Conservation (phyloP, 1,284 basidiomycete genomes). For the Cryptococcus hybrid region DNA sequence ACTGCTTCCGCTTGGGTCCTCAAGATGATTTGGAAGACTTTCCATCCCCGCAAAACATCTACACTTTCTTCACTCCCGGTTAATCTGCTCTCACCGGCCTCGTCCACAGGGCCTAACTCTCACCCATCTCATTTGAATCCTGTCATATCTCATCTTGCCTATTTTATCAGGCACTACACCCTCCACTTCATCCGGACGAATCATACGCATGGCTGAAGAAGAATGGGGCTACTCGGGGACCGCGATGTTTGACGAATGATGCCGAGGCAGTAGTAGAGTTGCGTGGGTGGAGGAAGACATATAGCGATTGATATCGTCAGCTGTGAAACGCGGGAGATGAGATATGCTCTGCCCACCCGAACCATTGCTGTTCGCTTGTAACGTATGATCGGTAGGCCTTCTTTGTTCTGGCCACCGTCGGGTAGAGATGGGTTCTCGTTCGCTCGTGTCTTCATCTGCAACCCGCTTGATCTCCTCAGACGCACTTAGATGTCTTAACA, state of each 20-base stretch:
- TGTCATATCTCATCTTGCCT: constrained; percentile 84
- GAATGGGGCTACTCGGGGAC: constrained; percentile 52
- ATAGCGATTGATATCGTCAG: constrained; percentile 75
- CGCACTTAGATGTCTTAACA: constrained; percentile 41
- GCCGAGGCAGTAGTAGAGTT: constrained; percentile 72
- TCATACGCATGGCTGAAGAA: constrained; percentile 51
- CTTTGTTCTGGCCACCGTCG: constrained; percentile 13
- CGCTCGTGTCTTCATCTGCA: constrained; percentile 15
- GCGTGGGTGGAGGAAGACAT: constrained; percentile 62
- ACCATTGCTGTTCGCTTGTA: constrained; percentile 5
- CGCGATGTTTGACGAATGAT: constrained; percentile 79
- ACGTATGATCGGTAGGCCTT: constrained; percentile 14
- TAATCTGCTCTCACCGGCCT: constrained; percentile 33
- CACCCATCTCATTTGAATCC: constrained; percentile 76
- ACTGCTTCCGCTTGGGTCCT: background rate
- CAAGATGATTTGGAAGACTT: constrained; percentile 54
- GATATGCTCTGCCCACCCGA: constrained; percentile 1
- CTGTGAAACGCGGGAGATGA: constrained; percentile 12
- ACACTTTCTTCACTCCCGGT: constrained; percentile 61
- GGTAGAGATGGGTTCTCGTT: constrained; percentile 7
- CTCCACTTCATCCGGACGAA: constrained; percentile 70
- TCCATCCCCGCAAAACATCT: constrained; percentile 82
- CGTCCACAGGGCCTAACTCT: constrained; percentile 54
- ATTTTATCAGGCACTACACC: constrained; percentile 65
- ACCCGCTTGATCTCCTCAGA: constrained; percentile 47